Conservation (phyloP, 495 filamentous ascomycete genomes). For the Penicillium psychrofluorescens region DNA sequence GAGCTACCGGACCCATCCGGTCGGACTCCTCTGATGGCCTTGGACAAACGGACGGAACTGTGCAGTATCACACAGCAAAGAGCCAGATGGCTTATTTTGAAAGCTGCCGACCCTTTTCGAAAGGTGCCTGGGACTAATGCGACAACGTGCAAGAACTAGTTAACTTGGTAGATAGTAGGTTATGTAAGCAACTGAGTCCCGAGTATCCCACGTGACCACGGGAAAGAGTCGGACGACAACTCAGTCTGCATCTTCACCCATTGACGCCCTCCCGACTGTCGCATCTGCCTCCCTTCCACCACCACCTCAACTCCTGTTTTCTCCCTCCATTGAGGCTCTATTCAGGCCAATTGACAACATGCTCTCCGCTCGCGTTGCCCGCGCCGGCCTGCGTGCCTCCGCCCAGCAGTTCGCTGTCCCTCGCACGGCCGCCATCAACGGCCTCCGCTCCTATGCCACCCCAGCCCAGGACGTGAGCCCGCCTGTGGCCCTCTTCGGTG, state of each 20-base stretch:
- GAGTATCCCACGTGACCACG: slow-evolving; percentile 37
- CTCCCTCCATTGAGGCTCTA: slow-evolving; percentile 20
- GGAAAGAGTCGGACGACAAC: slow-evolving; percentile 35
- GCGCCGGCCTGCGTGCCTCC: slow-evolving; percentile 40
- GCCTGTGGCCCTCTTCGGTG: slow-evolving; percentile 83
- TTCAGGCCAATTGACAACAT: slow-evolving; percentile 24
- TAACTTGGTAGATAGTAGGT: too few species aligned
- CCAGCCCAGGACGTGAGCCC: slow-evolving; percentile 67
- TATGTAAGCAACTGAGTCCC: too few species aligned
- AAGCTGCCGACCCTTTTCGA: background rate
- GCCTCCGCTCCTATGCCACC: slow-evolving; percentile 67
- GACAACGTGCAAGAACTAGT: too few species aligned
- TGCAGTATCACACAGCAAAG: background rate
- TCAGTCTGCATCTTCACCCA: slow-evolving; percentile 27
- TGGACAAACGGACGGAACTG: background rate
- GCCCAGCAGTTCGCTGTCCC: slow-evolving; percentile 40
- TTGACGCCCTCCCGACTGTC: slow-evolving; percentile 10
- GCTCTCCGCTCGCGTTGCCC: slow-evolving; percentile 41
- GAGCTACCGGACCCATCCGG: background rate
- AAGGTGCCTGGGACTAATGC: background rate
- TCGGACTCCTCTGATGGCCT: background rate
- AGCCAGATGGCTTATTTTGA: background rate
- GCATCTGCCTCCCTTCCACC: slow-evolving; percentile 20
- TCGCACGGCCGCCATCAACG: slow-evolving; percentile 37
- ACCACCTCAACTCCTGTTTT: slow-evolving; percentile 4